Evolutionary conservation across 805 yeast genomes (phyloP).

Genomic region (Yarrowia sp.): DNA sequence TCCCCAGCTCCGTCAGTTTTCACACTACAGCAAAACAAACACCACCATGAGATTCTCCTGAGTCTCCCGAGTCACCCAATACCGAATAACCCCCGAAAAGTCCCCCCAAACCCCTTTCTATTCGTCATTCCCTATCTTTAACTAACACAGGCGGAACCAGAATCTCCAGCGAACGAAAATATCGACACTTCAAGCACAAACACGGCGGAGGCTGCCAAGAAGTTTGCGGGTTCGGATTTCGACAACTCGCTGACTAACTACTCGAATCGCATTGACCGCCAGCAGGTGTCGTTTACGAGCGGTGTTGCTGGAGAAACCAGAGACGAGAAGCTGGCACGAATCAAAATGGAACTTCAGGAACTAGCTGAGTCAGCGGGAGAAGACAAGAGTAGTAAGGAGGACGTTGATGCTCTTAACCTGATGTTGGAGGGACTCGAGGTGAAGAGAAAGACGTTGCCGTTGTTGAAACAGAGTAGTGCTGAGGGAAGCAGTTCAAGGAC

Average conservation of each 20-base stretch:
- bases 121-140: too few species aligned
- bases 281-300: neutral
- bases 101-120: too few species aligned
- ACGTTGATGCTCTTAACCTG: neutral
- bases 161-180: neutral
- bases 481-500: neutral
- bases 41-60: neutral
- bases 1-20: neutral
- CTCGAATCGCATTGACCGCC: slow-evolving; percentile 5
- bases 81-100: neutral
- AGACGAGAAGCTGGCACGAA: neutral
- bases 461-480: neutral
- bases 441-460: neutral
- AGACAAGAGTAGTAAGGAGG: neutral
- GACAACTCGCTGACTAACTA: slow-evolving; percentile 12
- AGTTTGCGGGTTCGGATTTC: neutral
- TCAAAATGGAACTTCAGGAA: slow-evolving; percentile 2
- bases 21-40: neutral
- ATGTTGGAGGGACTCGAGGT: neutral
- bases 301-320: neutral
- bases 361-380: neutral
- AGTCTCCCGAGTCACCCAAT: neutral
- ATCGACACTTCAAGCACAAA: neutral
- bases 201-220: neutral
- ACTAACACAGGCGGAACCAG: slow-evolving; percentile 7